A percentile compares a stretch with the other conserved stretches of the same genome.
Conservation (phyloP, 305 asterid species). For the Fraxinus angustifolia region DNA sequence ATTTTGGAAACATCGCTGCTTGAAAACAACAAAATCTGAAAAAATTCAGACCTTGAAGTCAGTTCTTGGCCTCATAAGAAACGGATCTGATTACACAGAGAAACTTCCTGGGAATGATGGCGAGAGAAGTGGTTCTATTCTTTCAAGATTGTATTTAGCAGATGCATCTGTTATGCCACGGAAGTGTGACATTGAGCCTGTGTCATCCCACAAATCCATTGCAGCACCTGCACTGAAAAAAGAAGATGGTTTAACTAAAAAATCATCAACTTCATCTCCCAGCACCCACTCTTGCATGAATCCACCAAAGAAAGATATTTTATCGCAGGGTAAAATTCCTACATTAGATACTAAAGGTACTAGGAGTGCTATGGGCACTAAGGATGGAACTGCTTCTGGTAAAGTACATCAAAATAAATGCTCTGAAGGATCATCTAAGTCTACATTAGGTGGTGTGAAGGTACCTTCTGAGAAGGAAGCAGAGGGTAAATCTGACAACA, state of each 20-base stretch:
- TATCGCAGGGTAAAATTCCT: conserved; percentile 25
- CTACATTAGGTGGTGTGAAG: conserved; percentile 34
- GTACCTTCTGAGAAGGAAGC: conserved; percentile 45
- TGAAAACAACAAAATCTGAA: conserved; percentile 63
- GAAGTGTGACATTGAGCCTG: conserved; percentile 70
- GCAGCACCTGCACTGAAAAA: conserved; percentile 35
- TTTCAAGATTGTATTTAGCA: conserved; percentile 89
- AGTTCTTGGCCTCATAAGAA: conserved; percentile 76
- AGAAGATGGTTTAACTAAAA: conserved; percentile 34
- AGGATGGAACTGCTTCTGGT: conserved; percentile 41
- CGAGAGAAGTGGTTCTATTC: conserved; percentile 55
- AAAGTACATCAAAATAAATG: conserved; percentile 35
- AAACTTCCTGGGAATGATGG: conserved; percentile 43
- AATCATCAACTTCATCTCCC: conserved; percentile 23
- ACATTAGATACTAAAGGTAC: conserved; percentile 35
- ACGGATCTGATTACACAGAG: conserved; percentile 39
- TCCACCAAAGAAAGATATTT: conserved; percentile 31
- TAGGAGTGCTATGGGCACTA: conserved; percentile 35
- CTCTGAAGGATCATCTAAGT: conserved; percentile 31
- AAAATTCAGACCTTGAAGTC: conserved; percentile 77
- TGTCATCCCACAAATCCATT: conserved; percentile 34
- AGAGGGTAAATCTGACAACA: conserved; percentile 36
- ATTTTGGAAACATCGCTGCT: conserved; percentile 96
- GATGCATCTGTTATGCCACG: conserved; percentile 85
- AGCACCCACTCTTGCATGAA: conserved; percentile 29